Evolutionary conservation across 139 green algal genomes (phyloP).

Genomic region (Desmodesmus armatus): DNA sequence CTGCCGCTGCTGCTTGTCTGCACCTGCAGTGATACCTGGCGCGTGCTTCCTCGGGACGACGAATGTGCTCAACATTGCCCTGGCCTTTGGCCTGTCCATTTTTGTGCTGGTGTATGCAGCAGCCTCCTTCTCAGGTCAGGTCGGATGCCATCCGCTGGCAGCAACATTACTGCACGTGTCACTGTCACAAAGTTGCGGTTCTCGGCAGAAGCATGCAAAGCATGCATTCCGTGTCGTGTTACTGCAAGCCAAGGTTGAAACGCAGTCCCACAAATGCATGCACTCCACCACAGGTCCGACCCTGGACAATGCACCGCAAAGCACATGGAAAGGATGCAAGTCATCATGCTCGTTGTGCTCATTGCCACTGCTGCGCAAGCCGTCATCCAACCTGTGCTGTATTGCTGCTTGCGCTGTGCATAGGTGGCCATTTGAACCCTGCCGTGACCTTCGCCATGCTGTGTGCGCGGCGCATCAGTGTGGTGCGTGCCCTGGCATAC

Average conservation of each 20-base stretch:
- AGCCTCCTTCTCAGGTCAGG: slow-evolving; percentile 30
- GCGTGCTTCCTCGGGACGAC: slow-evolving; percentile 33
- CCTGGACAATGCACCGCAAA: too few species aligned
- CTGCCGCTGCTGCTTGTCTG: too few species aligned
- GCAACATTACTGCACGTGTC: too few species aligned
- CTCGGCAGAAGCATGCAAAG: too few species aligned
- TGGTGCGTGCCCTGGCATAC: background rate
- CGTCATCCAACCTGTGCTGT: background rate
- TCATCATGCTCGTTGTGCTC: too few species aligned
- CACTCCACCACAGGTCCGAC: too few species aligned
- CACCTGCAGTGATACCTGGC: slow-evolving; percentile 23
- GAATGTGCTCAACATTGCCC: slow-evolving; percentile 38
- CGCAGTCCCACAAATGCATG: too few species aligned
- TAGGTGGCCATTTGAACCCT: slow-evolving; percentile 17
- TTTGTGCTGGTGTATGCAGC: slow-evolving; percentile 41
- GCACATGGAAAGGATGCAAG: too few species aligned
- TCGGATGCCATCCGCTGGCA: background rate
- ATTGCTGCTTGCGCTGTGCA: background rate
- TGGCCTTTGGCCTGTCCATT: slow-evolving; percentile 36
- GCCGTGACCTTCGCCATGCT: slow-evolving; percentile 34
- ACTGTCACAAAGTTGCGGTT: too few species aligned
- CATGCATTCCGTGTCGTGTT: too few species aligned
- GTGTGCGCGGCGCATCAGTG: background rate
- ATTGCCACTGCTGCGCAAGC: too few species aligned
- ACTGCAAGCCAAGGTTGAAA: too few species aligned